A percentile compares a stretch with the other conserved stretches of the same genome.
These are phyloP conservation scores for Mycena pura DNA, from an alignment of 768 basidiomycete species.

Conservation along the genomic window DNA sequence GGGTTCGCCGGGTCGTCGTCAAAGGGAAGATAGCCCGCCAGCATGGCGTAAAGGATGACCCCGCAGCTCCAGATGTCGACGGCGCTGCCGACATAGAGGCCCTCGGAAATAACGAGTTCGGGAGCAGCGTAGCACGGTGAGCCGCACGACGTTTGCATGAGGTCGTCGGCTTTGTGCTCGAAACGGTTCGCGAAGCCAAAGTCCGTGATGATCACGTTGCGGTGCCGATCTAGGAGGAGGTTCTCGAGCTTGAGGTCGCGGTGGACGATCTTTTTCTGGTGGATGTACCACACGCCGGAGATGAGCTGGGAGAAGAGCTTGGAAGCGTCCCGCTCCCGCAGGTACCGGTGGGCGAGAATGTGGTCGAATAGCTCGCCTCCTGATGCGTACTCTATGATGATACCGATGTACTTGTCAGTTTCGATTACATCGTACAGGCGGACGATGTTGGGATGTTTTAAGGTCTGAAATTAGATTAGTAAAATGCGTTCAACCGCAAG, in stretches of 20 bases:
- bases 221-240: constrained; percentile 92
- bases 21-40: constrained; percentile 97
- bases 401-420: constrained; percentile 99
- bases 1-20: constrained; percentile 99
- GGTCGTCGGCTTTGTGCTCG: constrained; percentile 89
- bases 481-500: background rate
- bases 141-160: constrained; percentile 98
- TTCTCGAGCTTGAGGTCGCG: constrained; percentile 99
- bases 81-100: constrained; percentile 94
- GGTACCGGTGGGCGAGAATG: constrained; percentile 96
- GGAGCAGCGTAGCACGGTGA: constrained; percentile 98
- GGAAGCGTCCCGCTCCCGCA: constrained; percentile 92
- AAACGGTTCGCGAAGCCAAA: constrained; percentile 99
- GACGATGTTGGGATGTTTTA: constrained; percentile 98
- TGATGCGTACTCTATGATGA: constrained; percentile 97
- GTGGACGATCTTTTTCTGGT: constrained; percentile 99
- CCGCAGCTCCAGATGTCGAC: constrained; percentile 99
- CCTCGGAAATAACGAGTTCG: constrained; percentile 96
- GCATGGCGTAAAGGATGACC: constrained; percentile 96
- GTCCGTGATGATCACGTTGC: constrained; percentile 99
- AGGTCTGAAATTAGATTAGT: constrained; percentile 57
- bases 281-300: constrained; percentile 86
- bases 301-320: constrained; percentile 98
- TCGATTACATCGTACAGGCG: constrained; percentile 98
- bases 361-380: constrained; percentile 99